Evolutionary conservation across 2,329 filamentous ascomycete genomes (phyloP).

Genomic region (Aspergillus ustus): DNA sequence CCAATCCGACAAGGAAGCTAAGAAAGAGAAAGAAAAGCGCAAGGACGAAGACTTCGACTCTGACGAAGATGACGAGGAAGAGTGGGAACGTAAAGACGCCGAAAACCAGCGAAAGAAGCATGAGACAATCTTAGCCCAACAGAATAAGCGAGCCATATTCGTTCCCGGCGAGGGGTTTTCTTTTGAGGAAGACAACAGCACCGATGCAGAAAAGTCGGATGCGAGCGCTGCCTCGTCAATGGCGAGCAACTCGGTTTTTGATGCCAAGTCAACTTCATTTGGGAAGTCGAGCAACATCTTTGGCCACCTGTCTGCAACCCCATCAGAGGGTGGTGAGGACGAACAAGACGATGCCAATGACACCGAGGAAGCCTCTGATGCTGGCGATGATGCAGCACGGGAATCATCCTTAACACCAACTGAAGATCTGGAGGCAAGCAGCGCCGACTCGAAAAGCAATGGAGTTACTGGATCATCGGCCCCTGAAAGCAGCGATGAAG

Average conservation of each 20-base stretch:
- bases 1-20: conserved; percentile 44
- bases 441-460: conserved; percentile 15
- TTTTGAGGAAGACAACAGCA: conserved; percentile 31
- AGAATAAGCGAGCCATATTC: conserved; percentile 38
- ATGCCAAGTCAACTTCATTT: conserved; percentile 32
- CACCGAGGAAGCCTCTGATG: conserved; percentile 30
- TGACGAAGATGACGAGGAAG: conserved; percentile 55
- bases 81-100: conserved; percentile 53
- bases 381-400: conserved; percentile 27
- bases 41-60: conserved; percentile 58
- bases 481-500: conserved; percentile 30
- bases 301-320: conserved; percentile 39
- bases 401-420: conserved; percentile 22
- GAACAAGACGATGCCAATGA: conserved; percentile 35
- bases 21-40: conserved; percentile 52
- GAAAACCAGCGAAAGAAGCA: conserved; percentile 53
- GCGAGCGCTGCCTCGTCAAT: conserved; percentile 19
- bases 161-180: conserved; percentile 40
- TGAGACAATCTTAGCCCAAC: conserved; percentile 44
- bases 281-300: conserved; percentile 43
- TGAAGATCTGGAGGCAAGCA: conserved; percentile 20
- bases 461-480: conserved; percentile 20
- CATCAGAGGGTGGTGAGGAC: conserved; percentile 30
- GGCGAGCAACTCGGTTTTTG: conserved; percentile 33
- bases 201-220: conserved; percentile 28